Evolutionary conservation across 177 flowering plant genomes (phyloP).

Genomic region (Vitis hybrid): DNA sequence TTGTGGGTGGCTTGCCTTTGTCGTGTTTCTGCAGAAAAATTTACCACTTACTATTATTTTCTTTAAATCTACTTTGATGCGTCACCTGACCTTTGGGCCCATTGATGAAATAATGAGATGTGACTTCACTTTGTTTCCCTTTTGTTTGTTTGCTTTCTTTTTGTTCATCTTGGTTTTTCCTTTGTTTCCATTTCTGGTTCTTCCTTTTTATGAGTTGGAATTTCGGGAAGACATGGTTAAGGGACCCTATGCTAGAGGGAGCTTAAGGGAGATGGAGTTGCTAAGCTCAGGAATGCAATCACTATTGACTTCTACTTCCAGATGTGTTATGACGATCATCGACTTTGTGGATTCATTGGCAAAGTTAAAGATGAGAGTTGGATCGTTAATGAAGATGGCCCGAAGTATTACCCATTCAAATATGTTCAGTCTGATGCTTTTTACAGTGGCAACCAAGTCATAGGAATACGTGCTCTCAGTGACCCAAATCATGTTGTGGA

Average conservation of each 20-base stretch:
- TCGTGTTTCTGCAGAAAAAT: no score
- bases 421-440: conserved; percentile 62
- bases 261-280: conserved; percentile 25
- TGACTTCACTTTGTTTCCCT: no score
- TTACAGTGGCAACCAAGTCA: conserved; percentile 58
- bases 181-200: no score
- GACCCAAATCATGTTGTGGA: conserved; percentile 66
- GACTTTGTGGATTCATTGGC: conserved; percentile 82
- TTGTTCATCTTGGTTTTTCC: no score
- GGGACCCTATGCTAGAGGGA: conserved; percentile 29
- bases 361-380: conserved; percentile 48
- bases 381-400: conserved; percentile 19
- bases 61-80: no score
- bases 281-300: conserved; percentile 40
- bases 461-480: conserved; percentile 58
- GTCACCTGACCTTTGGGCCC: no score
- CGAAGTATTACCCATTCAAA: conserved; percentile 56
- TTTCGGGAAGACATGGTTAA: conserved; percentile 25
- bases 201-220: conserved; percentile 16
- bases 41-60: no score
- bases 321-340: conserved; percentile 83
- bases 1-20: no score
- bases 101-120: no score
- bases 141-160: no score
- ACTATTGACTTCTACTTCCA: conserved; percentile 69